A percentile compares a stretch with the other conserved stretches of the same genome.
phyloP scores from a whole-genome alignment of 345 rosid species.

The Ailanthus altissimus region DNA sequence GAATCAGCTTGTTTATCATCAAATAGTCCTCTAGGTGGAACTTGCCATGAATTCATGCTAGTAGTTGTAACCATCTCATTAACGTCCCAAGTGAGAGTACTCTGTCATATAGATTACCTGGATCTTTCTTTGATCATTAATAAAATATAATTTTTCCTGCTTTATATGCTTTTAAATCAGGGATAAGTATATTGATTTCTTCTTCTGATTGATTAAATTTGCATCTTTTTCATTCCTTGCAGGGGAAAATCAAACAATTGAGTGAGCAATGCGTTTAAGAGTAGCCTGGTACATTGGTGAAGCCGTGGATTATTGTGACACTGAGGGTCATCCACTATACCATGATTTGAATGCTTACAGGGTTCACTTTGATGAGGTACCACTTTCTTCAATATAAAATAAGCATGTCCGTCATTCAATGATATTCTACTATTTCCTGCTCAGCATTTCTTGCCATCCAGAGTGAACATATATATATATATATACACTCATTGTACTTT shows the following conservation, averaged over 20 bases:
- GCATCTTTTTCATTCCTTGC: constrained; percentile 31
- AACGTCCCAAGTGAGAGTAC: background rate
- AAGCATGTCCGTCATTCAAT: background rate
- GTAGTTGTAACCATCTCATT: background rate
- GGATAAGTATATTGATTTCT: background rate
- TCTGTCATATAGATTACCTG: no score
- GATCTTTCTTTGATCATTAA: no score
- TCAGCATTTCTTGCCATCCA: constrained; percentile 11
- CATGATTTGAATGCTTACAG: constrained; percentile 97
- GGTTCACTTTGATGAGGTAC: constrained; percentile 98
- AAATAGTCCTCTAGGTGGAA: background rate
- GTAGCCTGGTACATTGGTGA: constrained; percentile 88
- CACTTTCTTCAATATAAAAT: constrained; percentile 14
- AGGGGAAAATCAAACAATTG: constrained; percentile 97
- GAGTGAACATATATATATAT: constrained; percentile 16
- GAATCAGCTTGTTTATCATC: background rate
- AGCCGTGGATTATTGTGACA: constrained; percentile 86
- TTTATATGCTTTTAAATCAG: constrained; percentile 11
- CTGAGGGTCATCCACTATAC: constrained; percentile 78
- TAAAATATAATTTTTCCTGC: background rate
- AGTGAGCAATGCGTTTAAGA: constrained; percentile 95
- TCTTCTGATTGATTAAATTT: constrained; percentile 20
- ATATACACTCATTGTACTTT: no score
- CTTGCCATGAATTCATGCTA: background rate
- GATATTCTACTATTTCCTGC: background rate